These are phyloP conservation scores for Cladophialophora chaetospira DNA, from an alignment of 2,329 filamentous ascomycete genomes.

Conservation along the genomic window DNA sequence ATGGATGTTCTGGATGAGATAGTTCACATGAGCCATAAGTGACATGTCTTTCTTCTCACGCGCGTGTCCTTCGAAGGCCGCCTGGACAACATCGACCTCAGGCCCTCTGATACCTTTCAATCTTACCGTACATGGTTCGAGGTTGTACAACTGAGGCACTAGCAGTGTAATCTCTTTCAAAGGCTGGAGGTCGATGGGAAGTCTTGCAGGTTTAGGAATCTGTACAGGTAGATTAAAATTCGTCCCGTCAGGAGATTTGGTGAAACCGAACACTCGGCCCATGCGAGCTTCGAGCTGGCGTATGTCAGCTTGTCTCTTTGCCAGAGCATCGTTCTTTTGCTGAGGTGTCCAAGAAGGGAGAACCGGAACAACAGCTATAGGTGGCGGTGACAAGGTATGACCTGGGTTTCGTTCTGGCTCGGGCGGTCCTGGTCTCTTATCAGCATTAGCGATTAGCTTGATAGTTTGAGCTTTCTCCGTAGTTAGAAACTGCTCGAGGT, in stretches of 20 bases:
- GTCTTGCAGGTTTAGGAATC: constrained; percentile 60
- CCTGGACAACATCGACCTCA: constrained; percentile 65
- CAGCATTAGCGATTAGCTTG: constrained; percentile 65
- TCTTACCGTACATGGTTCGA: constrained; percentile 67
- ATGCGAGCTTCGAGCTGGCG: constrained; percentile 76
- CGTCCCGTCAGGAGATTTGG: constrained; percentile 68
- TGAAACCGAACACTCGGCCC: constrained; percentile 66
- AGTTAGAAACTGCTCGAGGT: constrained; percentile 69
- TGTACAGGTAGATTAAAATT: constrained; percentile 72
- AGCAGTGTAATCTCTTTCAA: constrained; percentile 68
- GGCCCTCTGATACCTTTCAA: constrained; percentile 64
- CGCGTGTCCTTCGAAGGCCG: constrained; percentile 63
- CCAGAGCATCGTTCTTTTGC: constrained; percentile 64
- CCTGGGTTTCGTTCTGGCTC: background rate
- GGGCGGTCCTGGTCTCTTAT: constrained; percentile 39
- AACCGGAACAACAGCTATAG: background rate
- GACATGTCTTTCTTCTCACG: constrained; percentile 61
- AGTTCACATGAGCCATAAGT: constrained; percentile 74
- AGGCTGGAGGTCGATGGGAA: constrained; percentile 62
- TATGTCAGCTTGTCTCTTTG: constrained; percentile 65
- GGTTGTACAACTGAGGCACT: constrained; percentile 71
- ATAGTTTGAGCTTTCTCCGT: constrained; percentile 72
- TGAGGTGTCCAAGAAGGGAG: constrained; percentile 41
- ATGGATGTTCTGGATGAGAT: constrained; percentile 70
- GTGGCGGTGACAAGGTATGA: background rate